A percentile compares a stretch with the other conserved stretches of the same genome.
These are phyloP conservation scores for Citeromyces siamensis DNA, from an alignment of 1,139 yeast genomes.

Conservation along the genomic window DNA sequence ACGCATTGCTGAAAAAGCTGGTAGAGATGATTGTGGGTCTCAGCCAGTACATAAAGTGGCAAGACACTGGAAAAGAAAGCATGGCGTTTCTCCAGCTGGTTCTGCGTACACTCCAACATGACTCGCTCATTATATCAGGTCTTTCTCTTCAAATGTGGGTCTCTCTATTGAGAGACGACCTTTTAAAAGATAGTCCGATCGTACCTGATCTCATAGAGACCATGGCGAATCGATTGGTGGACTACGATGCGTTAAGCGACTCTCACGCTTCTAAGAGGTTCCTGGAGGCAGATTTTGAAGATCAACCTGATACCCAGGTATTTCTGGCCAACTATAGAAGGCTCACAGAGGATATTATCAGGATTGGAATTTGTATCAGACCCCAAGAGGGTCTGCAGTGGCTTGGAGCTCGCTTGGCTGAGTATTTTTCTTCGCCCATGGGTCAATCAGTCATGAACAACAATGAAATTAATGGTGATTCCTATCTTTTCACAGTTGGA, in stretches of 20 bases:
- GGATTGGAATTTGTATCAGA: constrained; percentile 76
- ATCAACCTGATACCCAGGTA: constrained; percentile 66
- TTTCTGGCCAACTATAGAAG: constrained; percentile 75
- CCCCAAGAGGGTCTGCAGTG: constrained; percentile 76
- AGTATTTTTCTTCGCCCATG: constrained; percentile 59
- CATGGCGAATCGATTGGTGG: constrained; percentile 69
- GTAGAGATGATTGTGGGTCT: constrained; percentile 91
- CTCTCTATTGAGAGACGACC: constrained; percentile 68
- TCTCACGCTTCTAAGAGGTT: constrained; percentile 52
- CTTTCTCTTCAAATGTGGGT: constrained; percentile 94
- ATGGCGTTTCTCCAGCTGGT: constrained; percentile 61
- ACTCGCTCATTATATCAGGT: constrained; percentile 84
- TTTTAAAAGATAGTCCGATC: constrained; percentile 29
- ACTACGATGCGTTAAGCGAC: constrained; percentile 58
- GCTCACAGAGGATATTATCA: constrained; percentile 80
- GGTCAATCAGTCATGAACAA: constrained; percentile 52
- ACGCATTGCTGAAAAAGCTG: constrained; percentile 74
- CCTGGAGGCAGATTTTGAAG: constrained; percentile 78
- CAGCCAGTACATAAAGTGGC: constrained; percentile 44
- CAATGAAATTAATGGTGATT: constrained; percentile 32
- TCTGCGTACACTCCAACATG: constrained; percentile 69
- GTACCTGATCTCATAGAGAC: constrained; percentile 57
- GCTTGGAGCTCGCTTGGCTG: constrained; percentile 65
- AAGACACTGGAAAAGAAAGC: constrained; percentile 39
- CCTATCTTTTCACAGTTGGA: constrained; percentile 65